Conservation (phyloP, 2,329 filamentous ascomycete species). For the Microcyclospora tardicrescens region DNA sequence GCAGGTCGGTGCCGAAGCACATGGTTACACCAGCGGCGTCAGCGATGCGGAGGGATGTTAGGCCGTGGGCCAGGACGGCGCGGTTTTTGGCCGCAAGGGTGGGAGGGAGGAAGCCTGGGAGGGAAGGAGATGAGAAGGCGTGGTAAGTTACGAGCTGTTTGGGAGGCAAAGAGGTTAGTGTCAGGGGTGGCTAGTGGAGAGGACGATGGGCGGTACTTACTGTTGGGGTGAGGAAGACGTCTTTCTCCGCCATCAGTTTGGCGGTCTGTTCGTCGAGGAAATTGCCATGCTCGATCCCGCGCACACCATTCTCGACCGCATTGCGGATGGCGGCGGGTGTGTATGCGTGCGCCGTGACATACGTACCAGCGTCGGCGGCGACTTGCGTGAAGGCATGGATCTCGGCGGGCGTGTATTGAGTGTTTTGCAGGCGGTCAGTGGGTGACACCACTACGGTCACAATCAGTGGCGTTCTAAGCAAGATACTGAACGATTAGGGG, state of each 20-base stretch:
- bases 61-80: constrained; percentile 35
- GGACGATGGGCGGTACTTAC: constrained; percentile 39
- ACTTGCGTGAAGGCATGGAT: constrained; percentile 41
- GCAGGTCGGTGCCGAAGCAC: constrained; percentile 43
- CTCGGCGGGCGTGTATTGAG: constrained; percentile 46
- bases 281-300: constrained; percentile 47
- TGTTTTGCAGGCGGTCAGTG: constrained; percentile 40
- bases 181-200: constrained; percentile 28
- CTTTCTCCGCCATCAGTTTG: constrained; percentile 37
- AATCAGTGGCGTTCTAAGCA: too few relatives aligned
- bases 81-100: constrained; percentile 38
- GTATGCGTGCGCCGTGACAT: constrained; percentile 47
- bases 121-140: constrained; percentile 34
- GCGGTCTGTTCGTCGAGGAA: constrained; percentile 47
- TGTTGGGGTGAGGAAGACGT: constrained; percentile 41
- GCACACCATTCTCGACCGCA: constrained; percentile 42
- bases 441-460: constrained; percentile 34
- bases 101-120: constrained; percentile 31
- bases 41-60: constrained; percentile 37
- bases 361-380: constrained; percentile 37
- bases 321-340: constrained; percentile 42
- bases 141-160: constrained; percentile 38
- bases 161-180: constrained; percentile 34
- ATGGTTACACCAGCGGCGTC: constrained; percentile 41
- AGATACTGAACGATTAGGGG: too few relatives aligned